Conservation (phyloP, 106 monocot genomes). For the Apostasia shenzhenica region DNA sequence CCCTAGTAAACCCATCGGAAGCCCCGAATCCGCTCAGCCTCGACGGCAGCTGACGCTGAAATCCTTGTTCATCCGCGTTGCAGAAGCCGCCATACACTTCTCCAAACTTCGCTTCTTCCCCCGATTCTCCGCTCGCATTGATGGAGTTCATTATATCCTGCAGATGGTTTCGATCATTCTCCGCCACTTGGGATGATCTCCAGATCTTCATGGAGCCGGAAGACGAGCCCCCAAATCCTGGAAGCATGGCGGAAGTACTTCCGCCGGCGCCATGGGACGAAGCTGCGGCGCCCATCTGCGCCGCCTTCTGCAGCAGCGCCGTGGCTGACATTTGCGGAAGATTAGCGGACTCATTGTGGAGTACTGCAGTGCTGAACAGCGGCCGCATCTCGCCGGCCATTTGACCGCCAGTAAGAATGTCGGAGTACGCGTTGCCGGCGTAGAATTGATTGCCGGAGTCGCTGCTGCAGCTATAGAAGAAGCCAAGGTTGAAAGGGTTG, state of each 20-base stretch:
- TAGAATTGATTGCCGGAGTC: background rate
- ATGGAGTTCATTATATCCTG: constrained; percentile 14
- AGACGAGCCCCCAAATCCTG: constrained; percentile 13
- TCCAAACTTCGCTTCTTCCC: background rate
- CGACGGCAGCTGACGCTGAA: background rate
- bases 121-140: background rate
- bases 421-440: constrained; percentile 6
- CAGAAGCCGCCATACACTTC: background rate
- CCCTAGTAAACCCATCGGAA: constrained; percentile 6
- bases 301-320: constrained; percentile 52
- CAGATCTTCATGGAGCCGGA: background rate
- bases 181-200: background rate
- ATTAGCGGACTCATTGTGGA: background rate
- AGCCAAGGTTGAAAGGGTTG: constrained; percentile 54
- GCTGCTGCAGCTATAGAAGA: constrained; percentile 15
- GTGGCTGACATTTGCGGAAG: constrained; percentile 73
- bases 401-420: background rate
- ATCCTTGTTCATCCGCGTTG: background rate
- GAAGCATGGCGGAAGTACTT: constrained; percentile 13
- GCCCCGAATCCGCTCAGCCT: background rate
- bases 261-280: constrained; percentile 6
- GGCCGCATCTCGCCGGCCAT: background rate
- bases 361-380: background rate
- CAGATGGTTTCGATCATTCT: constrained; percentile 3
- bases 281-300: constrained; percentile 46